Evolutionary conservation across 2,329 filamentous ascomycete genomes (phyloP), one percentile per base, ranked within the genome.

Genomic region (Rutstroemia sp.): DNA sequence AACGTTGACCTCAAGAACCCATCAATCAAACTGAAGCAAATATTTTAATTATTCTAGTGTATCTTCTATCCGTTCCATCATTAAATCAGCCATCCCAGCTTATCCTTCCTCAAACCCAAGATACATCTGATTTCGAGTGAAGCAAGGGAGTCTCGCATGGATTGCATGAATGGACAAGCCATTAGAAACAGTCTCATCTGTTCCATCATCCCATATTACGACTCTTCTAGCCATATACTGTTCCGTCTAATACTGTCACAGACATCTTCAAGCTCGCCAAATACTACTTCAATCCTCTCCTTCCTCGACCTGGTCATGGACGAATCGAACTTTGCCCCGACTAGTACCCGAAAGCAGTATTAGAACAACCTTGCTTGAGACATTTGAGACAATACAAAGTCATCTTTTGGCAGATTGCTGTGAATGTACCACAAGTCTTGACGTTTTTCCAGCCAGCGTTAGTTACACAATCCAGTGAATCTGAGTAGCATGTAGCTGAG

Each of bases 1-100:
- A 54, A 48, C 19, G 40, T 48, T 10, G 38, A 48, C 38, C 21
- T 54, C 19, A 14, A 27, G 39, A 9, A 42, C 16, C 4, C 17
- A 6, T 42, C 17, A 42, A 42, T 42, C 39, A 42, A 42, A 14
- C 17, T 42, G 39, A 42, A 42, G 39, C 39, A 19, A 17, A 2
- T n/a, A 17, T 97, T 42, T n/a, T 5, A 19, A 42, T 19, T n/a
- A 42, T 17, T 42, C 16, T 42, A 42, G 10, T n/a, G 16, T 8
- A 42, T n/a, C 14, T 17, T 14, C 17, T 5, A 34, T 34, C 30
- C 2, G 30, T 14, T 34, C 30, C 30, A 34, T 34, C 30, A 34
- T 34, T 12, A 34, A 12, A 12, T 34, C 3, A 34, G 9, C 12
- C 30, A 17, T 42, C 39, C 16, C 16, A 42, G 39, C 16, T 42